Evolutionary conservation across 1,284 basidiomycete species (phyloP), one percentile per base, ranked within the genome.

Genomic region (Melanopsichium pennsylvanicum): DNA sequence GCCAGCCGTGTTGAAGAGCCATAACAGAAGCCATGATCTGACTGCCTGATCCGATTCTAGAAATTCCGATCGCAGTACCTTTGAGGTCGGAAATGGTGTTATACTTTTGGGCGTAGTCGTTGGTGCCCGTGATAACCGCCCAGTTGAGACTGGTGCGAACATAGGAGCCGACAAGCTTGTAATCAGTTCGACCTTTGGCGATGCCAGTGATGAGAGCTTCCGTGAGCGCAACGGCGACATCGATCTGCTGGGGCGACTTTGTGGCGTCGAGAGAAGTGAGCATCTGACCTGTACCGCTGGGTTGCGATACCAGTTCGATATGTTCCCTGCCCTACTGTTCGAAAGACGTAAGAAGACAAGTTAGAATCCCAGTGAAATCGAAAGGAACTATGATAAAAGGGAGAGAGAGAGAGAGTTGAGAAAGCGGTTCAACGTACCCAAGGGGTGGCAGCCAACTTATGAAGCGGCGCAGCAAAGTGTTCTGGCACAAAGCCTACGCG

Each of bases 1-100:
- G 57, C 74, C 74, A 76, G 9, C 55, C 57, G 45, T 78, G 87
- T 64, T 94, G 88, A 31, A 92, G 83, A 3, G 90, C 91, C 89
- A 97, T 91, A 21, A 97, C 92, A 62, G 88, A 90, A 2, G 93
- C 94, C 93, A 97, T 97, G 8, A 92, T 92, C 80, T 94, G 89
- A 67, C 88, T 91, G 25, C 92, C 92, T 68, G 90, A 91, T 46
- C 94, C 95, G 41, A 88, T 84, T 21, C 95, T 85, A 23, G 92
- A 95, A 64, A 97, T 96, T 2, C 95, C 95, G 38, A 97, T 86
- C 7, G 87, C 90, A 0, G 90, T 90, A 5, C 87, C 90, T 70
- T 89, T 86, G 21, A 97, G 84, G 76, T 96, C 90, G 7, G 84
- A 80, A 41, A 97, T 89, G 9, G 84, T 83, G 41, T 90, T 84